A percentile compares a stretch with the other conserved stretches of the same genome.
phyloP scores from a whole-genome alignment of 2,329 filamentous ascomycete genomes.

The Phialophora expanda region DNA sequence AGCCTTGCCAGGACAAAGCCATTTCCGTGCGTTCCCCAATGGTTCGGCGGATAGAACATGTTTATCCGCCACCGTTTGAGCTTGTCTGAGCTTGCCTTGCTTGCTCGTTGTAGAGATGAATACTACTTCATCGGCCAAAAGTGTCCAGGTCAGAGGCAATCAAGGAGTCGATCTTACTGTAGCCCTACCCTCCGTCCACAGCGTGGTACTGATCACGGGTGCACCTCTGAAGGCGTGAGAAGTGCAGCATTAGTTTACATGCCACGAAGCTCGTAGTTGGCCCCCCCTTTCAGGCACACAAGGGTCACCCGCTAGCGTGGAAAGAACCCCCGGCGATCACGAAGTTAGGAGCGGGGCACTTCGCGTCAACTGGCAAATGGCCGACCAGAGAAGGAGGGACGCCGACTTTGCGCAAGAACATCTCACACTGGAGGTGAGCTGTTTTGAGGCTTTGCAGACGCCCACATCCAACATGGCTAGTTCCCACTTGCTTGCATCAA shows the following conservation, averaged over 20 bases:
- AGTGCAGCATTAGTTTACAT: neutral
- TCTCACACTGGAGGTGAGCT: neutral
- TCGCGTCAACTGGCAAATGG: neutral
- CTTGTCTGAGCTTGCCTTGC: neutral
- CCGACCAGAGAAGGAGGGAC: neutral
- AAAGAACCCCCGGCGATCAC: neutral
- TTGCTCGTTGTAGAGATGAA: neutral
- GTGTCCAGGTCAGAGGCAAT: neutral
- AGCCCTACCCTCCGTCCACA: neutral
- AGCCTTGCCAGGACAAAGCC: slow-evolving; percentile 4
- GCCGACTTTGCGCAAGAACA: neutral
- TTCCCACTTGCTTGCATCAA: neutral
- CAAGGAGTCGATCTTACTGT: neutral
- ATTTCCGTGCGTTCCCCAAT: neutral
- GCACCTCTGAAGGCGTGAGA: neutral
- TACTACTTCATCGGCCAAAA: neutral
- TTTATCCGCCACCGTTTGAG: slow-evolving; percentile 1
- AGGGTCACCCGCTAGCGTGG: neutral
- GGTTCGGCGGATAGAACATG: neutral
- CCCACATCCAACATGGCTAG: neutral
- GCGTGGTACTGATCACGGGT: neutral
- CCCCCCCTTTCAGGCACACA: slow-evolving; percentile 9
- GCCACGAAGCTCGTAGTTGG: neutral
- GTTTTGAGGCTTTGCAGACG: neutral
- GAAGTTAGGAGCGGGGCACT: slow-evolving; percentile 6